These are phyloP conservation scores for Vaccinium corymbosum DNA, from an alignment of 148 eudicot genomes.

Conservation along the genomic window DNA sequence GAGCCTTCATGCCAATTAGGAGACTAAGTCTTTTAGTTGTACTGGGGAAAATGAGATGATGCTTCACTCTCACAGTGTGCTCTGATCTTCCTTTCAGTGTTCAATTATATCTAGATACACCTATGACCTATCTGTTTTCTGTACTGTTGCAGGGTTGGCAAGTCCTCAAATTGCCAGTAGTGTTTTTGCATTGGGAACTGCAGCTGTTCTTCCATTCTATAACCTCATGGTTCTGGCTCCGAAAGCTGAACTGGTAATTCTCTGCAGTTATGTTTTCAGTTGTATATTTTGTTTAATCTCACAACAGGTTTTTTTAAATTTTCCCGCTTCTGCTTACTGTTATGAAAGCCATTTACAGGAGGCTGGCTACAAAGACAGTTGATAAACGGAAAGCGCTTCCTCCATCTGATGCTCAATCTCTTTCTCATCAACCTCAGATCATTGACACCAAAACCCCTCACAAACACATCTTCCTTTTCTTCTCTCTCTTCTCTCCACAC, in stretches of 20 bases:
- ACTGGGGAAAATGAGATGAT: not conserved
- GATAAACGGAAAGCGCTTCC: not conserved
- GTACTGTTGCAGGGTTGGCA: slow-evolving; percentile 44
- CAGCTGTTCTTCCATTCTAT: slow-evolving; percentile 88
- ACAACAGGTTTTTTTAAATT: not conserved
- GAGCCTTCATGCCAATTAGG: not conserved
- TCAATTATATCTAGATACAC: not conserved
- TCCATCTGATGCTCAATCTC: slow-evolving; percentile 24
- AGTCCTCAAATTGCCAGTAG: slow-evolving; percentile 57
- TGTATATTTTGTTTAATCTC: not conserved
- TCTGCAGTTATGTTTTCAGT: not conserved
- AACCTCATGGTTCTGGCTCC: slow-evolving; percentile 90
- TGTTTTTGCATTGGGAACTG: slow-evolving; percentile 78
- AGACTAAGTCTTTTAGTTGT: too few relatives aligned
- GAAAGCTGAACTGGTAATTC: slow-evolving; percentile 61
- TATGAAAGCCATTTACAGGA: too few relatives aligned
- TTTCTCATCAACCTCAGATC: slow-evolving; percentile 17
- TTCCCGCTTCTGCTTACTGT: too few relatives aligned
- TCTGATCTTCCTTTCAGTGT: not conserved
- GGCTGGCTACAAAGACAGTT: not conserved
- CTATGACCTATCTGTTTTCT: not conserved
- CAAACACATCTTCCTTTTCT: not conserved
- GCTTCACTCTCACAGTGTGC: not conserved
- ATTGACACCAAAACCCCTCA: not conserved
- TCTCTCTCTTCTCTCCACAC: slow-evolving; percentile 19